These are phyloP conservation scores for Talaromyces stipitatus DNA, from an alignment of 495 filamentous ascomycete species.

Conservation along the genomic window DNA sequence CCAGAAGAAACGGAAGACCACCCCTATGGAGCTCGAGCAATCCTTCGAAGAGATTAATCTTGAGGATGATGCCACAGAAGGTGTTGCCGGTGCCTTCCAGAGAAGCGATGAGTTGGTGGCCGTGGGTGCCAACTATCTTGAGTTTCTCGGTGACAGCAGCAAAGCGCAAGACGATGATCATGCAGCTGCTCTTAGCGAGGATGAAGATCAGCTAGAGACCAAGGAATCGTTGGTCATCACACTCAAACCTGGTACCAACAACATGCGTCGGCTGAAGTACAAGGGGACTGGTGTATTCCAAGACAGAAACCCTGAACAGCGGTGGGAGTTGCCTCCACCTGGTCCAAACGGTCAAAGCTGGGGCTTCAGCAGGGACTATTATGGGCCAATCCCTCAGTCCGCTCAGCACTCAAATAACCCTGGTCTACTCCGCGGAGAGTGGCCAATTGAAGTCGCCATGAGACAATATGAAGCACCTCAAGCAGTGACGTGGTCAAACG, in stretches of 20 bases:
- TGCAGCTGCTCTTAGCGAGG: not conserved
- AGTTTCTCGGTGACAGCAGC: not conserved
- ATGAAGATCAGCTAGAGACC: not conserved
- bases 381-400: not conserved
- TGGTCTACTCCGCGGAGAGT: conserved; percentile 2
- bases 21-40: not conserved
- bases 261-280: not conserved
- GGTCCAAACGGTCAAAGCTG: not conserved
- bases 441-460: conserved; percentile 3
- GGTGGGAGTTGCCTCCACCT: conserved; percentile 3
- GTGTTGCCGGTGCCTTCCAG: not conserved
- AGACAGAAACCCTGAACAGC: conserved; percentile 3
- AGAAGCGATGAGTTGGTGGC: not conserved
- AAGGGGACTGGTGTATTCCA: conserved; percentile 4
- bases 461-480: conserved; percentile 6
- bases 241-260: not conserved
- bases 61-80: conserved; percentile 1
- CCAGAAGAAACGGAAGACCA: not conserved
- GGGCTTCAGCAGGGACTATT: conserved; percentile 6
- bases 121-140: not conserved
- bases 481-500: conserved; percentile 2
- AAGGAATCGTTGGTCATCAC: not conserved
- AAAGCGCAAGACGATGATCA: not conserved
- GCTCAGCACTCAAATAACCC: conserved; percentile 2
- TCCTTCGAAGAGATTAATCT: not conserved